Evolutionary conservation across 1,284 basidiomycete species (phyloP), one percentile per base, ranked within the genome.

Genomic region (Austroboletus novae-zelandiae): DNA sequence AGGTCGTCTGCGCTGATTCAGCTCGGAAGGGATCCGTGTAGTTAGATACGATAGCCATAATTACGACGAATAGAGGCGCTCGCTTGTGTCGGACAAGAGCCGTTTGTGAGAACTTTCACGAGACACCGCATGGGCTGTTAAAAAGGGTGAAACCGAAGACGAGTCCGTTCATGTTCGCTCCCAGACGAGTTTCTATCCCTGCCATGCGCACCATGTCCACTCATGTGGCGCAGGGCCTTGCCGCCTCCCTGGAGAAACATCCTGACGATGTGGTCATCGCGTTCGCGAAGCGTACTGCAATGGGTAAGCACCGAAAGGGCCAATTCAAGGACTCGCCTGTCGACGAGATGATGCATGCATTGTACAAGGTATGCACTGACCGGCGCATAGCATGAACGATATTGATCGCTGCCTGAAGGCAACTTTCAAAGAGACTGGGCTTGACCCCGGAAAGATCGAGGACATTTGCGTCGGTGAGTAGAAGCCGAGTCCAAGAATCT

Each of bases 181-280:
- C 51, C 20, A 30, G 40, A n/a, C 50, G 49, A 41, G 11, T 48
- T 17, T 34, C 40, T 20, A 4, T 40, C 5, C 27, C 52, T 25
- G 20, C 52, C 36, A 25, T 52, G 31, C 58, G 64, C 30, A 35
- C 45, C 32, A 57, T 64, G 76, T 80, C 79, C 39, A 78, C 79
- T 3, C 67, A 68, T 15, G 62, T 71, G 9, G 65, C 70, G 18
- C 72, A 69, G 31, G 82, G 82, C 15, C 64, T 73, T 20, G 51
- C 71, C 35, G 66, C 71, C 10, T 65, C 83, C 47, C 71, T 89
- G n/a, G 73, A 83, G 64, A 88, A 85, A 76, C 81, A 76, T 53
- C 80, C 84, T 1, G 79, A 90, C 57, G 90, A 93, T 68, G 86
- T 93, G 9, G 92, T 94, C 58, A 84, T 95, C 51, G 93, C 91